These are phyloP conservation scores for Paracoccidioides lutzii DNA, from an alignment of 2,329 filamentous ascomycete genomes.

Conservation along the genomic window DNA sequence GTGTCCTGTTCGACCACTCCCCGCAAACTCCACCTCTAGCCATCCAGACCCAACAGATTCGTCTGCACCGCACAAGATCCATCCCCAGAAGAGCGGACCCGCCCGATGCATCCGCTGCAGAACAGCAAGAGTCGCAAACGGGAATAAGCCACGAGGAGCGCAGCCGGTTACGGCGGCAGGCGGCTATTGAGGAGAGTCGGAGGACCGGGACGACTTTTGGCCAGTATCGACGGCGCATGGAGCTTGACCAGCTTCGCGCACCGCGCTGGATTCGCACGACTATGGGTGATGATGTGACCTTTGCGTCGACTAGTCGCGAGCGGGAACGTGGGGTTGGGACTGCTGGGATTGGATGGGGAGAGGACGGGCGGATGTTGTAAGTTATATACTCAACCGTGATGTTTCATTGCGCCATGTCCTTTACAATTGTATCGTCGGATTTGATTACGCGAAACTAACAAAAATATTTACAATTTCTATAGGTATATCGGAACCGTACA, in stretches of 20 bases:
- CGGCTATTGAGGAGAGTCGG: constrained; percentile 23
- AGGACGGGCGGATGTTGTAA: constrained; percentile 35
- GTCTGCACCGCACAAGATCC: constrained; percentile 24
- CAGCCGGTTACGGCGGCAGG: constrained; percentile 26
- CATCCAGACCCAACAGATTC: constrained; percentile 13
- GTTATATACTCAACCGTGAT: constrained; percentile 11
- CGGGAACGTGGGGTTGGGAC: constrained; percentile 30
- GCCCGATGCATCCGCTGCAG: constrained; percentile 14
- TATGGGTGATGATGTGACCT: constrained; percentile 24
- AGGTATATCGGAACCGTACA: constrained; percentile 38
- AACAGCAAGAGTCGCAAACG: constrained; percentile 20
- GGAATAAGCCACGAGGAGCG: constrained; percentile 29
- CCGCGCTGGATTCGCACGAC: constrained; percentile 27
- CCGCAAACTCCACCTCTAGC: background rate
- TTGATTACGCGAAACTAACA: constrained; percentile 3
- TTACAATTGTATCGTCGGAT: background rate
- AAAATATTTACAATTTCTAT: constrained; percentile 1
- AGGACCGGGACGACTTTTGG: constrained; percentile 20
- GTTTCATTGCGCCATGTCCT: too few relatives aligned
- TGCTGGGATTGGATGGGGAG: constrained; percentile 36
- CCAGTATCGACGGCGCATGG: constrained; percentile 23
- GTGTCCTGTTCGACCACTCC: constrained; percentile 6
- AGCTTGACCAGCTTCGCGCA: constrained; percentile 24
- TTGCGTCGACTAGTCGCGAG: constrained; percentile 20
- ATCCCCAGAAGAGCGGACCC: constrained; percentile 22